Conservation (phyloP, 495 filamentous ascomycete species). For the Aspergillus kassunensis region DNA sequence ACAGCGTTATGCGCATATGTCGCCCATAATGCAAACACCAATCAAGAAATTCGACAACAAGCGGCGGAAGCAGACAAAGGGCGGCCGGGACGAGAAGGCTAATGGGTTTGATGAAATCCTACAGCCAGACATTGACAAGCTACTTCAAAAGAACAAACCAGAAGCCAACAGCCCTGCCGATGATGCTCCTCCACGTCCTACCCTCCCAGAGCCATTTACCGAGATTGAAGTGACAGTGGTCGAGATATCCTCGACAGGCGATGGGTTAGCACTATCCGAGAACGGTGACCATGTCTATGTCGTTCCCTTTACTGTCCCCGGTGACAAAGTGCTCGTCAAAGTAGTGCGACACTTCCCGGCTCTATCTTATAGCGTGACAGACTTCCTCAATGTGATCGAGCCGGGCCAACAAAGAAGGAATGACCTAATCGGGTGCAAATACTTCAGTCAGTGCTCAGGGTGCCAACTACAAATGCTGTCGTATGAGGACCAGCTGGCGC, state of each 20-base stretch:
- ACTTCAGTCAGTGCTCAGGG: slow-evolving; percentile 83
- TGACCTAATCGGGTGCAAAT: slow-evolving; percentile 68
- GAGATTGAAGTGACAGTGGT: slow-evolving; percentile 76
- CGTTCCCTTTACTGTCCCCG: slow-evolving; percentile 83
- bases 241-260: slow-evolving; percentile 83
- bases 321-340: slow-evolving; percentile 75
- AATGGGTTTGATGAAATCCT: slow-evolving; percentile 66
- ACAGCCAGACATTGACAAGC: slow-evolving; percentile 59
- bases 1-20: slow-evolving; percentile 19
- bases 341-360: slow-evolving; percentile 64
- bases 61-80: slow-evolving; percentile 54
- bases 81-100: slow-evolving; percentile 36
- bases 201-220: slow-evolving; percentile 62
- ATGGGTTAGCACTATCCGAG: slow-evolving; percentile 68
- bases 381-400: slow-evolving; percentile 72
- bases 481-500: slow-evolving; percentile 77
- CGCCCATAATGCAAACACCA: slow-evolving; percentile 28
- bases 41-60: slow-evolving; percentile 30
- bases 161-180: slow-evolving; percentile 21
- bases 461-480: slow-evolving; percentile 98
- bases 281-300: slow-evolving; percentile 73
- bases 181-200: slow-evolving; percentile 15
- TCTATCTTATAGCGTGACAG: slow-evolving; percentile 63
- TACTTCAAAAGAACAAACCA: slow-evolving; percentile 51
- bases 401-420: slow-evolving; percentile 77